A percentile compares a stretch with the other conserved stretches of the same genome.
phyloP scores from a whole-genome alignment of 2,329 filamentous ascomycete genomes.

The Sphaerostilbella broomeana region DNA sequence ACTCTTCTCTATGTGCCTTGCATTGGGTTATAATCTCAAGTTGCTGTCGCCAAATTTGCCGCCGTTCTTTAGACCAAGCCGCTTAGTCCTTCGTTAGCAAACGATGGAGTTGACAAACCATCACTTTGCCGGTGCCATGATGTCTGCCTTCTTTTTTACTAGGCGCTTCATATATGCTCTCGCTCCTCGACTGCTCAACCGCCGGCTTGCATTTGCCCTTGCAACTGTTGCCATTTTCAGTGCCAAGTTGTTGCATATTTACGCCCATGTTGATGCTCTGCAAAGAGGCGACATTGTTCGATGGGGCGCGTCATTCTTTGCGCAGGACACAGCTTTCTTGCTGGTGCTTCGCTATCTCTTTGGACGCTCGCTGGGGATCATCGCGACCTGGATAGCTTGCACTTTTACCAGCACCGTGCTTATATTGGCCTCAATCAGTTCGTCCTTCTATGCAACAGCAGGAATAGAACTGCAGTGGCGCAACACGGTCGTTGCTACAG shows the following conservation, averaged over 20 bases:
- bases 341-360: constrained; percentile 25
- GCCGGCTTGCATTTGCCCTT: constrained; percentile 25
- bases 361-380: constrained; percentile 17
- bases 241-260: constrained; percentile 25
- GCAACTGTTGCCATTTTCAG: constrained; percentile 21
- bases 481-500: constrained; percentile 26
- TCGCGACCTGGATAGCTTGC: constrained; percentile 12
- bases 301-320: constrained; percentile 29
- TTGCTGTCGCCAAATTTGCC: too few species aligned
- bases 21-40: too few species aligned
- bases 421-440: constrained; percentile 19
- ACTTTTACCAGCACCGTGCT: constrained; percentile 17
- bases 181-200: constrained; percentile 20
- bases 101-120: neutral
- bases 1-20: too few species aligned
- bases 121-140: neutral
- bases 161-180: neutral
- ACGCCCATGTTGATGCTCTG: constrained; percentile 23
- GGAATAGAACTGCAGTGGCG: constrained; percentile 31
- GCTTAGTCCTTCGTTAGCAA: neutral
- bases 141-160: neutral
- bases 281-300: constrained; percentile 22
- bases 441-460: constrained; percentile 22
- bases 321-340: constrained; percentile 25
- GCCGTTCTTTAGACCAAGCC: too few species aligned